Conservation (phyloP, 495 filamentous ascomycete species). For the Aspergillus saccharolyticus region DNA sequence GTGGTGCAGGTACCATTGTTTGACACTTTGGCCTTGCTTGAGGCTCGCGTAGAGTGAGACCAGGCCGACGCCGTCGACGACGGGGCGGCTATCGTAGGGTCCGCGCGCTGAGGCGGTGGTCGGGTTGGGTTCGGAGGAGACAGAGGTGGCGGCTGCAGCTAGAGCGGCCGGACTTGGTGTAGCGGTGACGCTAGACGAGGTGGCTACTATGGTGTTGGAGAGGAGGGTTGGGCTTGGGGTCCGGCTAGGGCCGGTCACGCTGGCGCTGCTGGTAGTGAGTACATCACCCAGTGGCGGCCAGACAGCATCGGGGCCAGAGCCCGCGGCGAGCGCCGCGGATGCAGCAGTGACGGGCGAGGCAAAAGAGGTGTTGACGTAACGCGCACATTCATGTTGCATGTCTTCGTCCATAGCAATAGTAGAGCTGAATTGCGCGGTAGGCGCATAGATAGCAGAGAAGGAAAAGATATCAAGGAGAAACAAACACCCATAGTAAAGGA, state of each 20-base stretch:
- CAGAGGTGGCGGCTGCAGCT: not conserved
- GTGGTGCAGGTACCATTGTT: slow-evolving; percentile 75
- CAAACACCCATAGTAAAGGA: slow-evolving; percentile 85
- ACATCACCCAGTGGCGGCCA: slow-evolving; percentile 37
- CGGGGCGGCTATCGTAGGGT: not conserved
- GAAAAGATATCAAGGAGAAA: slow-evolving; percentile 89
- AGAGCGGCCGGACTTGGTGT: not conserved
- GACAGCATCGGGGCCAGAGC: slow-evolving; percentile 37
- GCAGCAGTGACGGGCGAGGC: slow-evolving; percentile 25
- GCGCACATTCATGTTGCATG: slow-evolving; percentile 78
- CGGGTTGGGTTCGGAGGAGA: slow-evolving; percentile 4
- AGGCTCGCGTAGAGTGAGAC: slow-evolving; percentile 71
- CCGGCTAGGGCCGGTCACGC: slow-evolving; percentile 18
- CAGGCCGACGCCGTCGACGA: slow-evolving; percentile 39
- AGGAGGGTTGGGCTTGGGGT: slow-evolving; percentile 12
- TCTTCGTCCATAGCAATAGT: slow-evolving; percentile 63
- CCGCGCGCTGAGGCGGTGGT: slow-evolving; percentile 3
- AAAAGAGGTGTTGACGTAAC: slow-evolving; percentile 62
- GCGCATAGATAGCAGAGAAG: slow-evolving; percentile 85
- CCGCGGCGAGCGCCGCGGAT: slow-evolving; percentile 17
- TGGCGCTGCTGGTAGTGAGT: slow-evolving; percentile 9
- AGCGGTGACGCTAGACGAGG: slow-evolving; percentile 9
- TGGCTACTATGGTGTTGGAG: not conserved
- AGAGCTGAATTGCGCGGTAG: slow-evolving; percentile 66
- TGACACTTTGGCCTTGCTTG: slow-evolving; percentile 69